Base-by-base conservation (phyloP, 73 alveolate genomes). In the Breviolum minutum region DNA sequence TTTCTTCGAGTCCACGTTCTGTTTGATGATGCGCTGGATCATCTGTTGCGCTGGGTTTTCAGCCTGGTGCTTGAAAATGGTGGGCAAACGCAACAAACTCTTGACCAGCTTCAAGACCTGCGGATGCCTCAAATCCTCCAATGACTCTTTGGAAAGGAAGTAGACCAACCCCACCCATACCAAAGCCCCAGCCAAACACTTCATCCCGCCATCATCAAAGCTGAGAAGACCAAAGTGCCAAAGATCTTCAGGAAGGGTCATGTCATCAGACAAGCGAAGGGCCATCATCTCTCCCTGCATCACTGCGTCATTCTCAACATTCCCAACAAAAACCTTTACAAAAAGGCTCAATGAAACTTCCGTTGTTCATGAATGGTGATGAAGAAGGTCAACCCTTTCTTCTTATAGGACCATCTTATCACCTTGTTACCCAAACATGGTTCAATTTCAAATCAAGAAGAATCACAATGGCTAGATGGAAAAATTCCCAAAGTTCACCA, bases 181-280 rank as follows among this genome's bases (percentile, higher is more conserved):
- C 80, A 86, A n/a, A 9, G 80, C 94, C 5, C 76, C 22, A 8
- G 94, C 94, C 1, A 86, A 63, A 17, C 80, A 77, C n/a, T n/a
- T 19, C 94, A 86, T 86, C 19, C 94, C 94, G 8, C 94, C 94
- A 27, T 86, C 94, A 29, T 86, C 94, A 27, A 86, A 86, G 62
- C 29, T 26, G 64, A 86, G 24, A 2, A 27, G 48, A 22, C 40
- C 40, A 29, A 27, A 14, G 22, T 61, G 63, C 63, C 16, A 26
- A 13, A 9, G 62, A 7, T 61, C 61, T 27, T 19, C 8, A 1
- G 24, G 61, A 13, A 22, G 16, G 9, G 8, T 29, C 14, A 27
- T 22, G 27, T 81, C 90, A 13, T 66, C 71, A 3, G 90, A 40
- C 24, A 84, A 7, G 13, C 93, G 60, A 48, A 84, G 14, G 40